phyloP scores from a whole-genome alignment of 352 stramenopile genomes.

The Pythium coloratum region DNA sequence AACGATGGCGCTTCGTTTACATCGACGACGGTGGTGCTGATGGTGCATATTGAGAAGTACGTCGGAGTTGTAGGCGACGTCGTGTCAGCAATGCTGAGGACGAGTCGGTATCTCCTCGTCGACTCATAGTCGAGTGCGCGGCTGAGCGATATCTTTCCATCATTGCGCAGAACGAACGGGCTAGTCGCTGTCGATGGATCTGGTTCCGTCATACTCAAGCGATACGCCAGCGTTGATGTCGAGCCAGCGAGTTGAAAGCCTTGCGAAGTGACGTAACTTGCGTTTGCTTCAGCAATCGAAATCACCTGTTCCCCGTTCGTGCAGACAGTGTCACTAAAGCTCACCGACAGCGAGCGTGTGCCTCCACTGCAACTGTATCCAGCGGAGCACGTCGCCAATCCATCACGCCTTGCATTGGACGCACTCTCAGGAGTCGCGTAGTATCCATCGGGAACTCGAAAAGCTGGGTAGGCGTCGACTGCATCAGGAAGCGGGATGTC shows the following conservation, averaged over 20 bases:
- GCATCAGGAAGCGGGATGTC: conserved; percentile 37
- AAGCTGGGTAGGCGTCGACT: conserved; percentile 29
- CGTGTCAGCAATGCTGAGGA: conserved; percentile 32
- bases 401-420: conserved; percentile 29
- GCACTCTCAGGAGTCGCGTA: conserved; percentile 48
- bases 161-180: conserved; percentile 23
- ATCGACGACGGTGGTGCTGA: conserved; percentile 46
- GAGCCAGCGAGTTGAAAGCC: conserved; percentile 38
- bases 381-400: conserved; percentile 36
- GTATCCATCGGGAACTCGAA: conserved; percentile 42
- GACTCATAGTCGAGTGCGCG: conserved; percentile 36
- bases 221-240: conserved; percentile 15
- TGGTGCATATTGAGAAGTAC: conserved; percentile 31
- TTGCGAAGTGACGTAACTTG: conserved; percentile 30
- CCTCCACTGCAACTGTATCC: conserved; percentile 46
- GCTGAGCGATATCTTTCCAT: conserved; percentile 27
- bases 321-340: conserved; percentile 43
- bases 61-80: conserved; percentile 9
- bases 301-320: conserved; percentile 35
- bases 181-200: conserved; percentile 4
- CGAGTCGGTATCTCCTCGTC: conserved; percentile 21
- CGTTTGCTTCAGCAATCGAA: conserved; percentile 35
- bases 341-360: conserved; percentile 28
- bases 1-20: conserved; percentile 51
- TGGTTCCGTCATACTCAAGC: conserved; percentile 14